Percentiles rank a stretch among this genome's conserved stretches.
These are phyloP conservation scores for Ceratobasidium sp. DNA, from an alignment of 1,284 basidiomycete species.

Conservation along the genomic window DNA sequence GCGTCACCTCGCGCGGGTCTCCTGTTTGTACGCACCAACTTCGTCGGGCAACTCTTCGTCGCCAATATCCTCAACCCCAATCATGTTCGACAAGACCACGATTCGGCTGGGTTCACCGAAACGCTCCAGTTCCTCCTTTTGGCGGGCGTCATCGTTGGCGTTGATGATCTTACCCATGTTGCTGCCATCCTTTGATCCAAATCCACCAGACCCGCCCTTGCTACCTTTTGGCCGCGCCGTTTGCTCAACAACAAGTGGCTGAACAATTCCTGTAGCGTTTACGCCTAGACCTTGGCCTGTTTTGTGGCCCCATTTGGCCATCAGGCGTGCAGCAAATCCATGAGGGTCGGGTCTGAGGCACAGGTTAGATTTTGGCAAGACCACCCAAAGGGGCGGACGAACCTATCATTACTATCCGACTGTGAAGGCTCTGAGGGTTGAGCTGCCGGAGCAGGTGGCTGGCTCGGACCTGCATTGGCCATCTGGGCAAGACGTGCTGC, in stretches of 20 bases:
- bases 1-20: slow-evolving; percentile 2
- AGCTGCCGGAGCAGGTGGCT: slow-evolving; percentile 44
- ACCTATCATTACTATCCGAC: slow-evolving; percentile 24
- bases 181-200: slow-evolving; percentile 72
- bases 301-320: slow-evolving; percentile 96
- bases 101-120: slow-evolving; percentile 92
- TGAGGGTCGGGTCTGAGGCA: slow-evolving; percentile 70
- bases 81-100: slow-evolving; percentile 89
- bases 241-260: slow-evolving; percentile 83
- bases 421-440: slow-evolving; percentile 38
- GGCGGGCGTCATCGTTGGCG: slow-evolving; percentile 81
- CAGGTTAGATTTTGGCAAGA: not conserved
- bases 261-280: slow-evolving; percentile 85
- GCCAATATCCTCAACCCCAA: slow-evolving; percentile 81
- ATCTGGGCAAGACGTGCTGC: slow-evolving; percentile 74
- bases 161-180: slow-evolving; percentile 90
- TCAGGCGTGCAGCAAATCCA: slow-evolving; percentile 81
- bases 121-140: slow-evolving; percentile 77
- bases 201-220: slow-evolving; percentile 54
- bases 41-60: slow-evolving; percentile 90
- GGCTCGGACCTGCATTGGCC: slow-evolving; percentile 51
- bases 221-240: slow-evolving; percentile 61
- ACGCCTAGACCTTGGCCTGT: slow-evolving; percentile 91
- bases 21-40: slow-evolving; percentile 72
- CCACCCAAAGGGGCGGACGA: not conserved